phyloP scores from a whole-genome alignment of 169 alveolate species.

The Plasmodium inui region DNA sequence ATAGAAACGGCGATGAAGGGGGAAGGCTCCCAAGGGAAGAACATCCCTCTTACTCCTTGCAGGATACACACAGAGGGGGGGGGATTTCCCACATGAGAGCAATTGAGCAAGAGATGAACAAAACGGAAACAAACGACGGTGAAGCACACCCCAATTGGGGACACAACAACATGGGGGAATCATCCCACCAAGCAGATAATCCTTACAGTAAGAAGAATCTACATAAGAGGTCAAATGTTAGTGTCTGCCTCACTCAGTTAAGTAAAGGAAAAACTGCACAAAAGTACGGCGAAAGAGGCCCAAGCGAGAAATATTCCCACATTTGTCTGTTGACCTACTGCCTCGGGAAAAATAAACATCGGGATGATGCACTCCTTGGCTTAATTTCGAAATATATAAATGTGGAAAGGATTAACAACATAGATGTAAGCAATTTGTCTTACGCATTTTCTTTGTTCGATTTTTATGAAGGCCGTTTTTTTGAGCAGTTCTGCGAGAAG shows the following conservation, averaged over 20 bases:
- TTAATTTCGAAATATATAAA: constrained; percentile 39
- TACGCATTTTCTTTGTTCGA: constrained; percentile 66
- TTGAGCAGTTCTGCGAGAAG: constrained; percentile 37
- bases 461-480: constrained; percentile 33
- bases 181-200: background rate
- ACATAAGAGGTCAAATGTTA: background rate
- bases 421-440: constrained; percentile 72
- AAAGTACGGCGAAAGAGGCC: background rate
- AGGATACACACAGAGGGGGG: background rate
- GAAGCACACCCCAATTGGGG: background rate
- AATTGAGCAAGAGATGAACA: background rate
- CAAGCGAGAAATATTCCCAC: constrained; percentile 49
- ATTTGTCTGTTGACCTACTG: constrained; percentile 59
- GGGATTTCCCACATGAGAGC: background rate
- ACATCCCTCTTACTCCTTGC: background rate
- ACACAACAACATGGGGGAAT: background rate
- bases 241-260: background rate
- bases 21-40: background rate
- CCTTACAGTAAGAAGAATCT: background rate
- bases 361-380: constrained; percentile 30
- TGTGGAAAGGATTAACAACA: constrained; percentile 30
- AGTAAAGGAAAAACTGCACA: background rate
- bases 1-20: background rate
- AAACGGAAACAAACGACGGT: background rate
- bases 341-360: constrained; percentile 64